Base-by-base conservation (phyloP, 495 filamentous ascomycete genomes). In the Sabuloglossum arenarium region DNA sequence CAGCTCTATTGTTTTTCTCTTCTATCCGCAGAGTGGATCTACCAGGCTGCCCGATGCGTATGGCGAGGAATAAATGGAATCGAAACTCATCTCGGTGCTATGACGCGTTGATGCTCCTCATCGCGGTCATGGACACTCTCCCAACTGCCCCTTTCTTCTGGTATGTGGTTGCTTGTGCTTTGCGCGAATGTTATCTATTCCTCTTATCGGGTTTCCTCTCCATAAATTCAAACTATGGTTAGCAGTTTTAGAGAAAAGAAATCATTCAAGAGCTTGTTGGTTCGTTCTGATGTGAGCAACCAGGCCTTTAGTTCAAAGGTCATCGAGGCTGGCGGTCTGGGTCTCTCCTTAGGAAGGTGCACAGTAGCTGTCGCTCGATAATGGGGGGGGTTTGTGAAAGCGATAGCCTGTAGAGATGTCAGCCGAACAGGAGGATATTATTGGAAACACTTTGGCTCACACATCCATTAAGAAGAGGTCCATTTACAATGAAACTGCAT, bases 201-300 rank as follows among this genome's bases (percentile, higher is more conserved):
- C 47, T 51, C 28, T 51, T 51, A 51, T 51, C 47, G 28, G 28
- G 47, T 27, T 51, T 51, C 47, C 16, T 49, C 47, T 51, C 47
- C 24, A 51, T 51, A 51, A 51, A 51, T 51, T 51, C 47, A 51
- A 51, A 30, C 47, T 19, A 27, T 30, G 47, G 47, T 51, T 27
- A 51, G 28, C 47, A 51, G 47, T 51, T 51, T 24, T 51, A 51
- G 47, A 51, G 47, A 51, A 51, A 51, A 51, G 47, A 51, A 51
- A 51, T 51, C 24, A 29, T 29, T 14, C 25, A 47, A 47, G 47
- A 51, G 47, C 25, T 51, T 51, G 47, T 51, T 8, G 47, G 47
- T 51, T 51, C 47, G 1, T 51, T 51, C 28, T 29, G 14, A 30
- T 51, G 12, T 14, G 28, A 30, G 47, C 14, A 30, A 29, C 24